A percentile compares a stretch with the other conserved stretches of the same genome.
phyloP scores from a whole-genome alignment of 1,284 basidiomycete genomes.

The Cystobasidiaceae sp. region DNA sequence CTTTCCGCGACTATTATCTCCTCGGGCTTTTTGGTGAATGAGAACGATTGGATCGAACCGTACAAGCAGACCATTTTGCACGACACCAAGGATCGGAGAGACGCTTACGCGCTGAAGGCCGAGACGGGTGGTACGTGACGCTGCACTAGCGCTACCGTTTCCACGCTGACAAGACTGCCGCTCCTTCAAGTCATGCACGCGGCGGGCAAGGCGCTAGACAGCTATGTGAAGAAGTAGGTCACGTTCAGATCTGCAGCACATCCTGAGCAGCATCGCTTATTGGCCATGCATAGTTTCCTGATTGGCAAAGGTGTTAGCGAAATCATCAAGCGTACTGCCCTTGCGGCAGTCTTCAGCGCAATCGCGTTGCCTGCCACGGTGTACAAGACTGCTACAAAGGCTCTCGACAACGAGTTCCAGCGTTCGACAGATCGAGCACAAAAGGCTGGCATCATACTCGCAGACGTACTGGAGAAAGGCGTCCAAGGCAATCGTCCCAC shows the following conservation, averaged over 20 bases:
- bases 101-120: slow-evolving; percentile 49
- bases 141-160: background rate
- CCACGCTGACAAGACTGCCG: background rate
- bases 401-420: slow-evolving; percentile 48
- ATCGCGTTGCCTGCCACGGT: slow-evolving; percentile 52
- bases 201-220: slow-evolving; percentile 50
- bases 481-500: slow-evolving; percentile 56
- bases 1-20: slow-evolving; percentile 48
- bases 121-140: slow-evolving; percentile 47
- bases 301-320: slow-evolving; percentile 49
- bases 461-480: slow-evolving; percentile 54
- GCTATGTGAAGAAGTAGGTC: slow-evolving; percentile 46
- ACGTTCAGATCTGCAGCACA: background rate
- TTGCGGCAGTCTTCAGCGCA: slow-evolving; percentile 54
- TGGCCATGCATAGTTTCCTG: slow-evolving; percentile 42
- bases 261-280: background rate
- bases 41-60: slow-evolving; percentile 49
- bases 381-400: slow-evolving; percentile 44
- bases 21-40: slow-evolving; percentile 50
- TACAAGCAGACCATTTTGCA: slow-evolving; percentile 44
- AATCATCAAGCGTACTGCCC: slow-evolving; percentile 54
- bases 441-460: slow-evolving; percentile 54
- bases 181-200: slow-evolving; percentile 42
- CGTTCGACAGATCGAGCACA: slow-evolving; percentile 48
- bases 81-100: slow-evolving; percentile 45